Evolutionary conservation across 805 yeast species (phyloP), one percentile per base, ranked within the genome.

Genomic region (Pichia nakasei): DNA sequence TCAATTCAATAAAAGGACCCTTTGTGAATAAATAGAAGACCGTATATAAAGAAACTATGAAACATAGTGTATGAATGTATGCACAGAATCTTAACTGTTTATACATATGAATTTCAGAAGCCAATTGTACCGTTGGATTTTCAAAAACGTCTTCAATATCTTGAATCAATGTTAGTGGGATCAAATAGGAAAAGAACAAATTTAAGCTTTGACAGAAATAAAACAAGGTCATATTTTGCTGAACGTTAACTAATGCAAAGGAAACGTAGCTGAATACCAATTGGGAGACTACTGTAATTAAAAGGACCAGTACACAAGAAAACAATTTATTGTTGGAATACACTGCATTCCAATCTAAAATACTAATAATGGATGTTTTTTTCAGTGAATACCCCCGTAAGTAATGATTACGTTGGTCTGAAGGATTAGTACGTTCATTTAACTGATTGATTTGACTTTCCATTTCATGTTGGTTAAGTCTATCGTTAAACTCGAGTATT

Each of bases 261-360:
- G 59, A 58, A 20, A 54, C 51, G 38, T 57, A 61, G 45, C 60
- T 53, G 40, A 60, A 41, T 2, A 55, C 43, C 13, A 56, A 41
- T 24, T 57, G 58, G 3, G 64, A 55, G 39, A 53, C 37, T 54
- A 57, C 51, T 22, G 56, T 55, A 5, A 50, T 41, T 1, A 59
- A 18, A 43, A 54, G 54, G 19, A 48, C 39, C 17, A 48, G 35
- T 41, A 57, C 41, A 13, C 57, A 54, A 9, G 47, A 39, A 11
- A 53, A 35, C 42, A 55, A 22, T 42, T 48, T 49, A 17, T 47
- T 49, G 34, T 51, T 52, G 5, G 58, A 56, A 35, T 50, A 55
- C 0, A 60, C 37, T 15, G 59, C 57, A 42, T 54, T 52, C 58
- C 60, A 52, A 41, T 58, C 58, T 13, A 29, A 24, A 47, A 46